A percentile compares a stretch with the other conserved stretches of the same genome.
phyloP scores from a whole-genome alignment of 1,284 basidiomycete genomes.

The Crepidotus sp. region DNA sequence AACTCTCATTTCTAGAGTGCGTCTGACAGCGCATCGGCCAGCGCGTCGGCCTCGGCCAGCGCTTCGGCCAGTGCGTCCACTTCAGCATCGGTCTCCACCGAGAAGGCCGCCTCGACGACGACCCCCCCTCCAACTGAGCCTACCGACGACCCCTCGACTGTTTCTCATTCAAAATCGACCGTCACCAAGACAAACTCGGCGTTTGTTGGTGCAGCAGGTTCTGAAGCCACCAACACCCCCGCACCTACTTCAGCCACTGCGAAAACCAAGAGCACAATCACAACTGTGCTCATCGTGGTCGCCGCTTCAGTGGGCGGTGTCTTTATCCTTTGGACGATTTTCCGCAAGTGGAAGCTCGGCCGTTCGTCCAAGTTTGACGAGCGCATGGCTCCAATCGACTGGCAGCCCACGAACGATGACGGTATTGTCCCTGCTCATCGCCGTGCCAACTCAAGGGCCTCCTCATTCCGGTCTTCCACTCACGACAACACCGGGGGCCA shows the following conservation, averaged over 20 bases:
- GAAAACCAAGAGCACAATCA: slow-evolving; percentile 48
- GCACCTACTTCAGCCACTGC: slow-evolving; percentile 23
- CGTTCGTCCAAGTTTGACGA: slow-evolving; percentile 73
- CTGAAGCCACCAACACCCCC: slow-evolving; percentile 2
- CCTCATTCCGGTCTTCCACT: slow-evolving; percentile 64
- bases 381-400: slow-evolving; percentile 77
- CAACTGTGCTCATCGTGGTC: slow-evolving; percentile 67
- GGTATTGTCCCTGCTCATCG: slow-evolving; percentile 39
- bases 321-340: slow-evolving; percentile 74
- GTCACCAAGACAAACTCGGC: slow-evolving; percentile 18
- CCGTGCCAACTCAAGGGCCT: slow-evolving; percentile 48
- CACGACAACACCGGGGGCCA: slow-evolving; percentile 29
- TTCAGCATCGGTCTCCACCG: slow-evolving; percentile 17
- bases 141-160: slow-evolving; percentile 3
- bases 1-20: slow-evolving; percentile 2
- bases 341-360: slow-evolving; percentile 87
- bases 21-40: slow-evolving; percentile 8
- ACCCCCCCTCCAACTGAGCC: slow-evolving; percentile 19
- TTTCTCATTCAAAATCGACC: slow-evolving; percentile 18
- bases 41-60: slow-evolving; percentile 14
- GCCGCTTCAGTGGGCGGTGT: slow-evolving; percentile 60
- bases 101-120: slow-evolving; percentile 17
- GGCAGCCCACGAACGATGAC: slow-evolving; percentile 53
- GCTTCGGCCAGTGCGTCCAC: slow-evolving; percentile 19
- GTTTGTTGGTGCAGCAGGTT: slow-evolving; percentile 18